Evolutionary conservation across 2,329 filamentous ascomycete genomes (phyloP).

Genomic region (Plenodomus lindquistii): DNA sequence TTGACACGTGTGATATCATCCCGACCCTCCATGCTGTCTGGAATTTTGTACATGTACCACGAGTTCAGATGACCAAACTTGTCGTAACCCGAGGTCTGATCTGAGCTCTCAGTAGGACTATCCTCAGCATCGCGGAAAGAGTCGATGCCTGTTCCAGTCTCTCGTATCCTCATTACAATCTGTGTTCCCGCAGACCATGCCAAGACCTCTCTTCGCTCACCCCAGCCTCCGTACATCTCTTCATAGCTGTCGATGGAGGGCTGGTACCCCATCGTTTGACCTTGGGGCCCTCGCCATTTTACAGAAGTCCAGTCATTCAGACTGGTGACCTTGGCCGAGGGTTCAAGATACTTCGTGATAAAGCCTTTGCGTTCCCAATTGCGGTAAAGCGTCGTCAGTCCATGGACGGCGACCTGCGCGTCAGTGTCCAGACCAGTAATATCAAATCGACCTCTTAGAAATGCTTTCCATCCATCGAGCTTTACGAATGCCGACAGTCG

Average conservation of each 20-base stretch:
- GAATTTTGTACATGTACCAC: constrained; percentile 59
- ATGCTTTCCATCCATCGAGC: constrained; percentile 41
- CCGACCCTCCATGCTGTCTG: constrained; percentile 54
- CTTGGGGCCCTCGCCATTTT: constrained; percentile 48
- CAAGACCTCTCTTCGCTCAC: constrained; percentile 58
- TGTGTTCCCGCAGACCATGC: constrained; percentile 65
- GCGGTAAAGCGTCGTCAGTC: constrained; percentile 59
- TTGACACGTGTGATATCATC: constrained; percentile 65
- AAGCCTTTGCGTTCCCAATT: constrained; percentile 62
- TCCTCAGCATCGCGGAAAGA: constrained; percentile 26
- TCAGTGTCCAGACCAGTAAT: constrained; percentile 28
- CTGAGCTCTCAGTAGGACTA: constrained; percentile 6
- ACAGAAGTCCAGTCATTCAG: constrained; percentile 39
- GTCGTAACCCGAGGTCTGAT: constrained; percentile 33
- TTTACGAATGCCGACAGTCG: constrained; percentile 29
- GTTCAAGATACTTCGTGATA: constrained; percentile 58
- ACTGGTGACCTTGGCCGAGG: constrained; percentile 40
- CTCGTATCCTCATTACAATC: constrained; percentile 55
- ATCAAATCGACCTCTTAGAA: constrained; percentile 36
- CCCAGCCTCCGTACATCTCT: constrained; percentile 44
- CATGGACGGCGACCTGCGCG: constrained; percentile 50
- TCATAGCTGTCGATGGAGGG: constrained; percentile 64
- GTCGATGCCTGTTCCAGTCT: constrained; percentile 40
- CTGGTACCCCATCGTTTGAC: constrained; percentile 62
- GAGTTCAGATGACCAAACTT: constrained; percentile 38